Evolutionary conservation across 768 basidiomycete genomes (phyloP).

Genomic region (Amanita pseudoporphyria): DNA sequence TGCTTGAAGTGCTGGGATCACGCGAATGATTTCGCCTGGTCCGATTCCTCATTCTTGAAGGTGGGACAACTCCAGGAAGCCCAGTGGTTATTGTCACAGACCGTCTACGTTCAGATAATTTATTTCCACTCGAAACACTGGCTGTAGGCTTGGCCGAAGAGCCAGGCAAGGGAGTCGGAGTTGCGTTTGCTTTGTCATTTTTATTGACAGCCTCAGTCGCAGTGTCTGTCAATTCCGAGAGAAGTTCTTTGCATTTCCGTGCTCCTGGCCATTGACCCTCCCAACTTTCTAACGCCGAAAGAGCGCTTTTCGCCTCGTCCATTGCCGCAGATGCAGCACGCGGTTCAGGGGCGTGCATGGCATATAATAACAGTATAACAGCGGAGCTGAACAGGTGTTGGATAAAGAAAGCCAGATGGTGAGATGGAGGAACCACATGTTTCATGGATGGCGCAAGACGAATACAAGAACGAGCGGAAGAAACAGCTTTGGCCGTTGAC

Average conservation of each 20-base stretch:
- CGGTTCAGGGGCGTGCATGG: constrained; percentile 72
- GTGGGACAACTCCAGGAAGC: constrained; percentile 23
- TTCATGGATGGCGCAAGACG: constrained; percentile 79
- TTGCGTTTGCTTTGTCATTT: constrained; percentile 13
- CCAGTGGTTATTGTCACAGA: constrained; percentile 44
- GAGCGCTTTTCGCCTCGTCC: constrained; percentile 71
- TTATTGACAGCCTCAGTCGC: constrained; percentile 57
- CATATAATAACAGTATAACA: constrained; percentile 75
- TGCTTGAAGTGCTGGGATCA: constrained; percentile 34
- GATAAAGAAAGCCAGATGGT: constrained; percentile 83
- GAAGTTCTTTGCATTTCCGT: constrained; percentile 75
- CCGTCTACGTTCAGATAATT: constrained; percentile 40
- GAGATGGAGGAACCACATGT: constrained; percentile 75
- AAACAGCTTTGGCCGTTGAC: constrained; percentile 73
- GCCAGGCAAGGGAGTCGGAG: constrained; percentile 17
- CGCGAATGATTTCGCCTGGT: constrained; percentile 50
- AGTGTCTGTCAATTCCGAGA: constrained; percentile 59
- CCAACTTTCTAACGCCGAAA: constrained; percentile 67
- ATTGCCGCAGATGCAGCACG: constrained; percentile 61
- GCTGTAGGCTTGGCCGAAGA: constrained; percentile 17
- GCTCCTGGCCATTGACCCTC: constrained; percentile 86
- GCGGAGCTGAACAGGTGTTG: constrained; percentile 86
- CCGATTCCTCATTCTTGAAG: constrained; percentile 33
- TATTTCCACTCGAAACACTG: constrained; percentile 19
- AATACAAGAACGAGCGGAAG: constrained; percentile 79